phyloP scores from a whole-genome alignment of 2,329 filamentous ascomycete species.

The Aspergillus sclerotialis region DNA sequence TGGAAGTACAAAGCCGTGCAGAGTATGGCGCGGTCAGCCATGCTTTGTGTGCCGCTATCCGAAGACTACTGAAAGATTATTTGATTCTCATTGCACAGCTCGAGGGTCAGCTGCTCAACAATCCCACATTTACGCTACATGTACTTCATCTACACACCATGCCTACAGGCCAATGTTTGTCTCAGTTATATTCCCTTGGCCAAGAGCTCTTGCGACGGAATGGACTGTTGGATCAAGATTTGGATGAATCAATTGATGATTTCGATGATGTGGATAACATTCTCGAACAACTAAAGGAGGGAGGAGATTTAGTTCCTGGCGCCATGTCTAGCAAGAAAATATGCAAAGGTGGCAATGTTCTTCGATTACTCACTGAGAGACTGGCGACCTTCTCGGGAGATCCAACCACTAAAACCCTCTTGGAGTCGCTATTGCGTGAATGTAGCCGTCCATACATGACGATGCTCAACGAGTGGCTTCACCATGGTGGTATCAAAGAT shows the following conservation, averaged over 20 bases:
- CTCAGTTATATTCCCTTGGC: conserved; percentile 79
- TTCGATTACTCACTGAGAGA: conserved; percentile 76
- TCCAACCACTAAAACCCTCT: conserved; percentile 71
- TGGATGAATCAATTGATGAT: conserved; percentile 63
- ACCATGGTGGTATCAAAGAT: conserved; percentile 91
- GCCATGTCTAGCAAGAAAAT: conserved; percentile 81
- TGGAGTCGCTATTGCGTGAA: conserved; percentile 77
- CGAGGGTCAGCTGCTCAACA: conserved; percentile 86
- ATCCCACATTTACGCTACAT: conserved; percentile 82
- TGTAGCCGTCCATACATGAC: conserved; percentile 92
- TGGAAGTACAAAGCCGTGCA: conserved; percentile 87
- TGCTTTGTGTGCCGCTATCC: conserved; percentile 88
- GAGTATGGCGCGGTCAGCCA: conserved; percentile 95
- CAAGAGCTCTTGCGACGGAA: conserved; percentile 86
- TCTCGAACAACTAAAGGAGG: conserved; percentile 79
- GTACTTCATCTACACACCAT: conserved; percentile 87
- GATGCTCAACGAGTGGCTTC: conserved; percentile 98
- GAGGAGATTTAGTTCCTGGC: conserved; percentile 70
- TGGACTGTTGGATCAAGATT: conserved; percentile 69
- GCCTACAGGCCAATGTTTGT: conserved; percentile 83
- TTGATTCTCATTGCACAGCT: conserved; percentile 86
- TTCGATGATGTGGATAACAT: conserved; percentile 88
- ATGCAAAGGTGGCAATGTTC: conserved; percentile 93
- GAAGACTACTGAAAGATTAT: conserved; percentile 88
- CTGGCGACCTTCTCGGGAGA: conserved; percentile 89